These are phyloP conservation scores for Monosporascus sp. DNA, from an alignment of 2,329 filamentous ascomycete species.

Conservation along the genomic window DNA sequence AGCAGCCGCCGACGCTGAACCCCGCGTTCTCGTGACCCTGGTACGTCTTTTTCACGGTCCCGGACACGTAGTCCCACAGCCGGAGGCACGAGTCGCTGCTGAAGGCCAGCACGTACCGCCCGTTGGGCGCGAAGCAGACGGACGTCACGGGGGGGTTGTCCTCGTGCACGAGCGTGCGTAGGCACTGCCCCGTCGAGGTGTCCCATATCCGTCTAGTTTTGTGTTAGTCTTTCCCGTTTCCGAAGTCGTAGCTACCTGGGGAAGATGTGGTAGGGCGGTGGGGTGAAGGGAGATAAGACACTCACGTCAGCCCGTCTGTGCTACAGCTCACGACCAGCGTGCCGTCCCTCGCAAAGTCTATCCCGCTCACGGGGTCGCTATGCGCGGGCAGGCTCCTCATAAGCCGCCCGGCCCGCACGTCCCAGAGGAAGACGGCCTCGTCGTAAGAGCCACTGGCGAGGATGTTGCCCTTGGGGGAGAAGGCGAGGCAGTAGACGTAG, in stretches of 20 bases:
- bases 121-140: constrained; percentile 91
- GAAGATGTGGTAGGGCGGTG: neutral
- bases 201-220: constrained; percentile 78
- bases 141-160: constrained; percentile 87
- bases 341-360: constrained; percentile 89
- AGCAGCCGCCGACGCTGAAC: constrained; percentile 80
- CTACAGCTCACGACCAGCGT: constrained; percentile 89
- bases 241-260: neutral
- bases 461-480: constrained; percentile 97
- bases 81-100: constrained; percentile 86
- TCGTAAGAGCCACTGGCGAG: constrained; percentile 94
- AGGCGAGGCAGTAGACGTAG: constrained; percentile 90
- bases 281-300: constrained; percentile 11
- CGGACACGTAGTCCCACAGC: constrained; percentile 91
- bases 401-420: constrained; percentile 77
- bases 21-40: constrained; percentile 83
- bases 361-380: constrained; percentile 87
- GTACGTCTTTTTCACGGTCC: constrained; percentile 92
- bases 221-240: no score
- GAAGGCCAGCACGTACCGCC: constrained; percentile 85
- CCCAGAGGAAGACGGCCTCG: constrained; percentile 95
- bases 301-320: constrained; percentile 80
- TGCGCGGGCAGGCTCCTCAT: constrained; percentile 93
- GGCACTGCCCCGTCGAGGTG: constrained; percentile 87
- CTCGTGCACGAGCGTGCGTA: constrained; percentile 92